phyloP scores from a whole-genome alignment of 768 basidiomycete genomes.

The Macrocybe gigantea region DNA sequence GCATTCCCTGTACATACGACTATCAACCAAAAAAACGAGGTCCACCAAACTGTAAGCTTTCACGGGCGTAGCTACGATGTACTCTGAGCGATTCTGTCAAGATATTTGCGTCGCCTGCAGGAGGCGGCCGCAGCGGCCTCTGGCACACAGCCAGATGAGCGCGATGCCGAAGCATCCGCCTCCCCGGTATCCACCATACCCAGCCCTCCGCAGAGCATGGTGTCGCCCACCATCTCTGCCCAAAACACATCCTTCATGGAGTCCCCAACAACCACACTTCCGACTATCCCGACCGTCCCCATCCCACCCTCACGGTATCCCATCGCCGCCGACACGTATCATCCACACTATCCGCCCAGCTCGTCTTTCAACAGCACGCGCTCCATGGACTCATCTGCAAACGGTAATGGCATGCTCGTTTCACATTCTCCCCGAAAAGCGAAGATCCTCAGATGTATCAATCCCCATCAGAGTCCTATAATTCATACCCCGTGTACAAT shows the following conservation, averaged over 20 bases:
- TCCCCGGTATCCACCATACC: conserved; percentile 44
- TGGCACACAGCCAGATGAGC: conserved; percentile 30
- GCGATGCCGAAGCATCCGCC: conserved; percentile 28
- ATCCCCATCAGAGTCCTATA: conserved; percentile 48
- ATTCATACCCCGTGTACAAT: conserved; percentile 60
- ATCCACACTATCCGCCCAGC: conserved; percentile 42
- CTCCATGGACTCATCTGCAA: conserved; percentile 28
- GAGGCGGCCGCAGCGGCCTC: conserved; percentile 63
- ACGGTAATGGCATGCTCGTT: conserved; percentile 22
- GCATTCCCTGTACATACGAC: conserved; percentile 83
- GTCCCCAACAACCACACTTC: conserved; percentile 33
- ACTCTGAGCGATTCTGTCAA: conserved; percentile 20
- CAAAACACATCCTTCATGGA: conserved; percentile 52
- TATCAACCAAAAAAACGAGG: conserved; percentile 94
- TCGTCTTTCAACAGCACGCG: conserved; percentile 27
- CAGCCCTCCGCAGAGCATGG: conserved; percentile 41
- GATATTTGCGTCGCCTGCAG: conserved; percentile 76
- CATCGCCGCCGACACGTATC: conserved; percentile 64
- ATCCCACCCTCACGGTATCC: conserved; percentile 67
- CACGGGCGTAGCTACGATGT: not conserved
- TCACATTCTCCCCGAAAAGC: conserved; percentile 31
- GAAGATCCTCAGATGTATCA: conserved; percentile 39
- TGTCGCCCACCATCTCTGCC: conserved; percentile 39
- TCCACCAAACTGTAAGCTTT: conserved; percentile 79
- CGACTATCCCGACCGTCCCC: conserved; percentile 34